These are phyloP conservation scores for Hanseniaspora vineae DNA, from an alignment of 805 yeast genomes.

Conservation along the genomic window DNA sequence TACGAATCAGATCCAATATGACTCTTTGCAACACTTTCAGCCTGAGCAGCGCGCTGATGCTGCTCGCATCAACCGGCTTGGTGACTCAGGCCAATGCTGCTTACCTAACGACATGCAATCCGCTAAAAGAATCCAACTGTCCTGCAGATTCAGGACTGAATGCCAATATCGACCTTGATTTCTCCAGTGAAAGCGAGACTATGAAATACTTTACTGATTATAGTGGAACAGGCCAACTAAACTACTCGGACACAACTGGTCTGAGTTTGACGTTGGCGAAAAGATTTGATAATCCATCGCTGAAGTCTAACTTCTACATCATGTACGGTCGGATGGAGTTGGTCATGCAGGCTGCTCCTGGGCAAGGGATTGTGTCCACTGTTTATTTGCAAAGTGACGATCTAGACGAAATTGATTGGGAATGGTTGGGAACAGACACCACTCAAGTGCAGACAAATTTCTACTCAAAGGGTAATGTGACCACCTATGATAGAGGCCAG, in stretches of 20 bases:
- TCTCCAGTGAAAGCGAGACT: constrained; percentile 30
- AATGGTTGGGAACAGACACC: constrained; percentile 74
- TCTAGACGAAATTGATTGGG: constrained; percentile 79
- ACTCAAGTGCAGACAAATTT: constrained; percentile 65
- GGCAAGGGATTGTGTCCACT: constrained; percentile 69
- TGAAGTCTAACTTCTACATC: constrained; percentile 66
- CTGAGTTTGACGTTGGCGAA: constrained; percentile 43
- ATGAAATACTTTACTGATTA: constrained; percentile 29
- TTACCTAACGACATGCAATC: constrained; percentile 27
- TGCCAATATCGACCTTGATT: constrained; percentile 37
- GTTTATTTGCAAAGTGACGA: constrained; percentile 75
- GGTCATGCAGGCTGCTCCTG: constrained; percentile 56
- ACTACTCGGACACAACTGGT: constrained; percentile 45
- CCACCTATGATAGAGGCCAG: constrained; percentile 69
- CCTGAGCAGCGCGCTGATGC: neutral
- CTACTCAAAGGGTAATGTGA: constrained; percentile 69
- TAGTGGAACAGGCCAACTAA: constrained; percentile 29
- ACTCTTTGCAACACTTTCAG: neutral
- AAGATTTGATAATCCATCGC: constrained; percentile 65
- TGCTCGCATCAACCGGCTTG: neutral
- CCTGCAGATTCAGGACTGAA: constrained; percentile 51
- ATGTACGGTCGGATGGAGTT: constrained; percentile 84
- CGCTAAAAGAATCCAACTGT: constrained; percentile 21
- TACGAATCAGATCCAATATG: neutral
- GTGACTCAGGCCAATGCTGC: neutral